Evolutionary conservation across 768 basidiomycete species (phyloP).

Genomic region (Tulasnella sp.): DNA sequence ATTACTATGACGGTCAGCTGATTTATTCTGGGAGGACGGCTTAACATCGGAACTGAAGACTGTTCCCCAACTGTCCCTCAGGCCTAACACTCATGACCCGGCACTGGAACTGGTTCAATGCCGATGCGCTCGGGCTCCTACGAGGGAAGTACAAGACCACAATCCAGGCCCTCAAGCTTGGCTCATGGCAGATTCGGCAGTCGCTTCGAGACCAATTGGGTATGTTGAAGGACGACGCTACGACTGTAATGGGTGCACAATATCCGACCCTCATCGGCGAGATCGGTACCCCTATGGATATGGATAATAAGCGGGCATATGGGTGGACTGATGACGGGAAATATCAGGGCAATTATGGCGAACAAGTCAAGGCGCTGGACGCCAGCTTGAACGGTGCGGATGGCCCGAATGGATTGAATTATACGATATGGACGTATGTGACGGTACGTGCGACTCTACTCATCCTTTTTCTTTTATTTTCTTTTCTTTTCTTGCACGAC

Average conservation of each 20-base stretch:
- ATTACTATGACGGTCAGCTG: slow-evolving; percentile 70
- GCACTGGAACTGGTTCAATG: slow-evolving; percentile 93
- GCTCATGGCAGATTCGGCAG: slow-evolving; percentile 70
- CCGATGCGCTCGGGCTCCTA: slow-evolving; percentile 86
- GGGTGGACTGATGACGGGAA: slow-evolving; percentile 57
- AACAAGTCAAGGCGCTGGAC: slow-evolving; percentile 77
- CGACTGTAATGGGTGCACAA: slow-evolving; percentile 38
- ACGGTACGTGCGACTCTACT: slow-evolving; percentile 29
- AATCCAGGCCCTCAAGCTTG: slow-evolving; percentile 65
- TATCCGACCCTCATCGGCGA: slow-evolving; percentile 93
- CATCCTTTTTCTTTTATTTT: no score
- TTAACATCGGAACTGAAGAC: neutral
- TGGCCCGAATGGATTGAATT: slow-evolving; percentile 62
- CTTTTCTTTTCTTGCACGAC: neutral
- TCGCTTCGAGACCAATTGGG: slow-evolving; percentile 75
- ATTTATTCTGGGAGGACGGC: neutral
- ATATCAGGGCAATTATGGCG: slow-evolving; percentile 27
- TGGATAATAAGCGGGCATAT: slow-evolving; percentile 81
- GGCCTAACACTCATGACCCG: slow-evolving; percentile 80
- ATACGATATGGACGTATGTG: slow-evolving; percentile 84
- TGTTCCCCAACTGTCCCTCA: neutral
- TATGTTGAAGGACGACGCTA: slow-evolving; percentile 61
- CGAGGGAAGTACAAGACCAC: slow-evolving; percentile 64
- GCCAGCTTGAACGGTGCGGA: slow-evolving; percentile 72
- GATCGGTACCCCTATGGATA: slow-evolving; percentile 89